Conservation (phyloP, 1,139 yeast genomes). For the Yamadazyma membranifaciens region DNA sequence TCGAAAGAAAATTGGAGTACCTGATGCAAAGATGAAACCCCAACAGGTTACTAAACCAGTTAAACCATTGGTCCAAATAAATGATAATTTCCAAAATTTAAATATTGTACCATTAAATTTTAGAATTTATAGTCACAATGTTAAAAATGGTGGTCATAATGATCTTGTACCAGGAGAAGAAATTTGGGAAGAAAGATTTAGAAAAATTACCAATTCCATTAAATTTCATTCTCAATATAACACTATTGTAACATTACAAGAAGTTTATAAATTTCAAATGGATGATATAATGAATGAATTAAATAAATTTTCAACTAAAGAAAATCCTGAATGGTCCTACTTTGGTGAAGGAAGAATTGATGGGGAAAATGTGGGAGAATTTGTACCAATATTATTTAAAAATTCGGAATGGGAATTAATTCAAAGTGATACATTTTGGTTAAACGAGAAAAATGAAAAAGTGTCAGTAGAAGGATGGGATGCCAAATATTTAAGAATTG, state of each 20-base stretch:
- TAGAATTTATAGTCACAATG: conserved; percentile 39
- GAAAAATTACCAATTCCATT: conserved; percentile 28
- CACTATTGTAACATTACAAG: conserved; percentile 36
- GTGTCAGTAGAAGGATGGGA: conserved; percentile 50
- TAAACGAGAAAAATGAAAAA: conserved; percentile 28
- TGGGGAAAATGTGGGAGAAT: conserved; percentile 32
- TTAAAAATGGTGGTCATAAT: conserved; percentile 34
- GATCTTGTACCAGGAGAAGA: conserved; percentile 29
- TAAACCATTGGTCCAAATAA: conserved; percentile 17
- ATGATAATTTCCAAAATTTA: conserved; percentile 15
- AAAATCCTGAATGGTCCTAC: conserved; percentile 28
- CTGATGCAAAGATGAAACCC: conserved; percentile 9
- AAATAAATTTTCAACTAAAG: conserved; percentile 22
- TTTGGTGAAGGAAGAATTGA: conserved; percentile 37
- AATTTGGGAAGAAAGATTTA: conserved; percentile 27
- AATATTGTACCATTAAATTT: conserved; percentile 21
- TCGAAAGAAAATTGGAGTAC: conserved; percentile 31
- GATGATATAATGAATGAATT: conserved; percentile 29
- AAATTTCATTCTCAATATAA: conserved; percentile 23
- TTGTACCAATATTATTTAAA: conserved; percentile 32
- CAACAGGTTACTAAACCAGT: conserved; percentile 19
- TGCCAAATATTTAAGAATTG: conserved; percentile 48
- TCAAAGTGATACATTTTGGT: conserved; percentile 34
- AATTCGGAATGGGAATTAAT: conserved; percentile 32
- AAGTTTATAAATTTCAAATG: conserved; percentile 34